phyloP scores from a whole-genome alignment of 2,329 filamentous ascomycete species.

The Mycosphaerella sp. region DNA sequence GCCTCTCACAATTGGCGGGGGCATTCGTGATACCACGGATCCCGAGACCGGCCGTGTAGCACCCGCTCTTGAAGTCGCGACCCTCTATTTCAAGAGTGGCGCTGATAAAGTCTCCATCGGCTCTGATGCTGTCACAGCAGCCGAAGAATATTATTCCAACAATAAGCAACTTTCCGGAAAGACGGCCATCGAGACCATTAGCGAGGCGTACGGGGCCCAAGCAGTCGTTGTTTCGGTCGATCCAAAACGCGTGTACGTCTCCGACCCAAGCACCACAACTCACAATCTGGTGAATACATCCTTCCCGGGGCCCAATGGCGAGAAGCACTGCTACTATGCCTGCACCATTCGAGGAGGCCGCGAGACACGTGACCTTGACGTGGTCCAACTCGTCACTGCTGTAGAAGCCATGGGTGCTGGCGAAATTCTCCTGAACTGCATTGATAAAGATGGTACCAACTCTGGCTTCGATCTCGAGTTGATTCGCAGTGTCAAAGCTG shows the following conservation, averaged over 20 bases:
- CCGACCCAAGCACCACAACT: constrained; percentile 58
- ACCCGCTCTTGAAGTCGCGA: constrained; percentile 87
- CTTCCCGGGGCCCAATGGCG: constrained; percentile 65
- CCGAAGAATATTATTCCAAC: constrained; percentile 77
- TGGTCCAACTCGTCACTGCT: constrained; percentile 76
- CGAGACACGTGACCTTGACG: constrained; percentile 89
- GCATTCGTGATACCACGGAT: constrained; percentile 88
- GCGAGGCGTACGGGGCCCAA: constrained; percentile 86
- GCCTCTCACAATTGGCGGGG: constrained; percentile 88
- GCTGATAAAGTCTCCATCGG: constrained; percentile 98
- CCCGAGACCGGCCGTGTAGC: constrained; percentile 71
- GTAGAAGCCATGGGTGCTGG: constrained; percentile 95
- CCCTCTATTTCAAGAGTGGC: constrained; percentile 93
- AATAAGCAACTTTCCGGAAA: constrained; percentile 65
- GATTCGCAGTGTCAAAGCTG: constrained; percentile 78
- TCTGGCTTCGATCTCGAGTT: constrained; percentile 91
- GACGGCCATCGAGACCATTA: constrained; percentile 94
- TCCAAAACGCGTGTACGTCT: constrained; percentile 82
- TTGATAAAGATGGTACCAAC: constrained; percentile 93
- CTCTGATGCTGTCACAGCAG: constrained; percentile 85
- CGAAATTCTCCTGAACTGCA: constrained; percentile 94
- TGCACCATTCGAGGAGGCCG: constrained; percentile 95
- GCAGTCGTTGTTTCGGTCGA: constrained; percentile 95
- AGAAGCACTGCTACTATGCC: constrained; percentile 89
- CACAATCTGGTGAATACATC: constrained; percentile 70